phyloP scores from a whole-genome alignment of 2,329 filamentous ascomycete genomes.

The Diaporthe nobilis region DNA sequence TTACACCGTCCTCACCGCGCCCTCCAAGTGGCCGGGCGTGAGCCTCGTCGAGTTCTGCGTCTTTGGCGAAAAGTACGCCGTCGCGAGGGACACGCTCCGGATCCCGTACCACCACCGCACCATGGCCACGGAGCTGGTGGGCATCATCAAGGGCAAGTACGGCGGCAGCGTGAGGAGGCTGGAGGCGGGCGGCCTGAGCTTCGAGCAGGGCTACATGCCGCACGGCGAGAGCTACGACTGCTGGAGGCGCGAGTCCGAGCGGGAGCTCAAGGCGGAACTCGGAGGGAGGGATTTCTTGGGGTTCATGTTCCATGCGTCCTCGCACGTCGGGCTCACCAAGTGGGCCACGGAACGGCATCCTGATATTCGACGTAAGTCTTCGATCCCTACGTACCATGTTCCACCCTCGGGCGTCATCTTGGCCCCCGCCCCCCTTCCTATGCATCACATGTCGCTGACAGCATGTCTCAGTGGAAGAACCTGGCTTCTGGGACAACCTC shows the following conservation, averaged over 20 bases:
- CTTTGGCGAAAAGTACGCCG: constrained; percentile 74
- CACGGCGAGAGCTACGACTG: constrained; percentile 50
- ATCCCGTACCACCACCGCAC: constrained; percentile 69
- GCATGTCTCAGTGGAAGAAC: constrained; percentile 23
- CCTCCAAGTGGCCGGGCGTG: constrained; percentile 65
- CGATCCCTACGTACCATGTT: background rate
- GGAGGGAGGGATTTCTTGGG: constrained; percentile 47
- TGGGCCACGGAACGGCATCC: constrained; percentile 43
- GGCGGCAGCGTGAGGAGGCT: constrained; percentile 48
- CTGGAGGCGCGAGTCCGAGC: constrained; percentile 44
- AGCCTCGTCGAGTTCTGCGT: constrained; percentile 73
- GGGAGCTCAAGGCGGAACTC: constrained; percentile 44
- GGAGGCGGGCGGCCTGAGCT: constrained; percentile 49
- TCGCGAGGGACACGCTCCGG: constrained; percentile 69
- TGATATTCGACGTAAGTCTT: constrained; percentile 35
- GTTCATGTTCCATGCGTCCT: constrained; percentile 49
- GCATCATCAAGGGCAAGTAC: constrained; percentile 55
- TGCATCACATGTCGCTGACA: background rate
- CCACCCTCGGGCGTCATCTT: too few species aligned
- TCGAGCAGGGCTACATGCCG: constrained; percentile 50
- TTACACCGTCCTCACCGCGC: constrained; percentile 72
- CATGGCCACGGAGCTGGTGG: constrained; percentile 66
- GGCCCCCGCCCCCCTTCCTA: background rate
- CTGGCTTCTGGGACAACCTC: constrained; percentile 34
- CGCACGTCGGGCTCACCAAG: constrained; percentile 47